A percentile compares a stretch with the other conserved stretches of the same genome.
Conservation (phyloP, 441 rosid species). For the Biscutella laevigata region DNA sequence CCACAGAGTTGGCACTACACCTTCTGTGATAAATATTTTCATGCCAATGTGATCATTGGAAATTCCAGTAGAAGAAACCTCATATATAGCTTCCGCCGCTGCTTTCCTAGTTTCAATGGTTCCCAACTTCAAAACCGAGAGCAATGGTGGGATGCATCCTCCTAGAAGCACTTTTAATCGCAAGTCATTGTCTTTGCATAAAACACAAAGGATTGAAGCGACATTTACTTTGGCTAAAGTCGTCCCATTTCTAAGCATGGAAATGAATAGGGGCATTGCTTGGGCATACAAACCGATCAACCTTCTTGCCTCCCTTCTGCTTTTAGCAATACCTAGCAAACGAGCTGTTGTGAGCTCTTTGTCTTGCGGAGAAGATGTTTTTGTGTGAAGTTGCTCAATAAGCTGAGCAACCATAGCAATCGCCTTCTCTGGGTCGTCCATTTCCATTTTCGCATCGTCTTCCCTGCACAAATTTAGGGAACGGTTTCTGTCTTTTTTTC, state of each 20-base stretch:
- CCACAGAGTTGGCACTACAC: constrained; percentile 96
- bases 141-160: constrained; percentile 98
- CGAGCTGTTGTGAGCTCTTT: constrained; percentile 82
- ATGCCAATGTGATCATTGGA: constrained; percentile 86
- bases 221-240: constrained; percentile 83
- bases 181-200: constrained; percentile 93
- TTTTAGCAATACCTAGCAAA: constrained; percentile 74
- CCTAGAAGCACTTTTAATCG: constrained; percentile 95
- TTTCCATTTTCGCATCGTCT: constrained; percentile 18
- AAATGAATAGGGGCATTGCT: constrained; percentile 96
- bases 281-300: constrained; percentile 96
- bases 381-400: constrained; percentile 84
- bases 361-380: constrained; percentile 78
- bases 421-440: constrained; percentile 97
- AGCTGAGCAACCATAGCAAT: constrained; percentile 96
- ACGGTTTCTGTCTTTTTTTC: neutral
- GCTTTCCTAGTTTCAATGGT: constrained; percentile 88
- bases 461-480: constrained; percentile 14
- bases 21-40: constrained; percentile 95
- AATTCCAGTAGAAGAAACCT: constrained; percentile 91
- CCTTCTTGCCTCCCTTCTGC: constrained; percentile 80
- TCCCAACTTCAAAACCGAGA: constrained; percentile 88
- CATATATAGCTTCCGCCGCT: constrained; percentile 85
- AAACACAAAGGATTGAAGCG: constrained; percentile 82
- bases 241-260: constrained; percentile 92